Evolutionary conservation across 148 eudicot species (phyloP).

Genomic region (Cornus controversa): DNA sequence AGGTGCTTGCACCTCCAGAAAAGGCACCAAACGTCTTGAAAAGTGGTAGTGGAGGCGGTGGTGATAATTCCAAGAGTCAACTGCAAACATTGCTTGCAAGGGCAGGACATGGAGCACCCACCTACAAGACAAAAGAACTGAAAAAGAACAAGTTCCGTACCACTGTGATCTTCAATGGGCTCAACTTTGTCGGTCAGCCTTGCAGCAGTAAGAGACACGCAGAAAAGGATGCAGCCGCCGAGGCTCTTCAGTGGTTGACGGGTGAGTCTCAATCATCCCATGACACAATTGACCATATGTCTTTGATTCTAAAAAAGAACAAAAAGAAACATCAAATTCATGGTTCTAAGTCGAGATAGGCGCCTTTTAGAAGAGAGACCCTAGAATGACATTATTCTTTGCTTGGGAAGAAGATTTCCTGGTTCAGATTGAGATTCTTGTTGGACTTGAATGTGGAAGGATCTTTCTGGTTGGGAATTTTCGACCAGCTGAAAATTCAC

Average conservation of each 20-base stretch:
- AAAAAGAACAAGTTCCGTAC: conserved; percentile 72
- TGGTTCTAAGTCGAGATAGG: conserved; percentile 33
- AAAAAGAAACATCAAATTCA: conserved; percentile 45
- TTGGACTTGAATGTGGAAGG: background rate
- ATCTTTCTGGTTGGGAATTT: background rate
- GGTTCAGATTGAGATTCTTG: conserved; percentile 1
- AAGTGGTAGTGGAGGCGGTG: conserved; percentile 28
- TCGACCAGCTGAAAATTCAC: background rate
- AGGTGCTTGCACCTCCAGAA: conserved; percentile 48
- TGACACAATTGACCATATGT: conserved; percentile 55
- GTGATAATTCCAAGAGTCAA: conserved; percentile 71
- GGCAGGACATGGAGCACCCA: conserved; percentile 79
- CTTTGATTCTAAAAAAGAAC: conserved; percentile 63
- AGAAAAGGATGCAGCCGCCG: conserved; percentile 88
- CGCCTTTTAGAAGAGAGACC: background rate
- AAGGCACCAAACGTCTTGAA: conserved; percentile 32
- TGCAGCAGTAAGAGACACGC: conserved; percentile 76
- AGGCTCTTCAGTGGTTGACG: conserved; percentile 79
- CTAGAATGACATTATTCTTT: background rate
- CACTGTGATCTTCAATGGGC: conserved; percentile 67
- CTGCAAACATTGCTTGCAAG: conserved; percentile 79
- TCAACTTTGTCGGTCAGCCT: conserved; percentile 80
- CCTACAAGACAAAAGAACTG: conserved; percentile 68
- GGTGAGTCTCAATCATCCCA: conserved; percentile 66
- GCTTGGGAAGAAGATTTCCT: background rate